phyloP scores from a whole-genome alignment of 345 rosid genomes.

The Populus ilicifolia region DNA sequence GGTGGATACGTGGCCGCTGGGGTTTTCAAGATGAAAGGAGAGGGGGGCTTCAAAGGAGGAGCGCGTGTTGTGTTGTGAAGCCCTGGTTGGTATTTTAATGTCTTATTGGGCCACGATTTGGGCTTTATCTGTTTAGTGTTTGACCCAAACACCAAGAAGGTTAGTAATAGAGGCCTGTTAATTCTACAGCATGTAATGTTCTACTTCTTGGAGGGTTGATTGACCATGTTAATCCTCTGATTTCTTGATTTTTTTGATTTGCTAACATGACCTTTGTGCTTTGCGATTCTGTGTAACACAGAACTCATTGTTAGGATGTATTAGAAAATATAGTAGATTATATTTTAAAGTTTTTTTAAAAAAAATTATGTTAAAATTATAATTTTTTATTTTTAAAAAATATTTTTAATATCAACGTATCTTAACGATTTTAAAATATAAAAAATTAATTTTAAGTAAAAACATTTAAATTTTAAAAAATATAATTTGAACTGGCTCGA shows the following conservation, averaged over 20 bases:
- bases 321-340: too few relatives aligned
- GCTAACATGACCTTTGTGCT: too few relatives aligned
- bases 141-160: background rate
- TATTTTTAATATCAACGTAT: fast-evolving
- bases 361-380: too few relatives aligned
- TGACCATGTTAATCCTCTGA: too few relatives aligned
- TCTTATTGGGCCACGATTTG: background rate
- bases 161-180: background rate
- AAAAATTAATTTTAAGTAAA: too few relatives aligned
- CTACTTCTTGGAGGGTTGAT: too few relatives aligned
- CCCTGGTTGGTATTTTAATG: slow-evolving; percentile 8
- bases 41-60: background rate
- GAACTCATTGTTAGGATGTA: too few relatives aligned
- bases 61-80: background rate
- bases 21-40: slow-evolving; percentile 6
- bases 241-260: too few relatives aligned
- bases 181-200: background rate
- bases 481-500: fast-evolving
- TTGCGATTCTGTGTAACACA: too few relatives aligned
- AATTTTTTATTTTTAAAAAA: too few relatives aligned
- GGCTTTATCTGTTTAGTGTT: background rate
- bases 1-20: slow-evolving; percentile 29
- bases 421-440: fast-evolving
- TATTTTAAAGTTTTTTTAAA: too few relatives aligned
- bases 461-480: too few relatives aligned